phyloP scores from a whole-genome alignment of 1,139 yeast species.

The Saccharomyces hybrid region DNA sequence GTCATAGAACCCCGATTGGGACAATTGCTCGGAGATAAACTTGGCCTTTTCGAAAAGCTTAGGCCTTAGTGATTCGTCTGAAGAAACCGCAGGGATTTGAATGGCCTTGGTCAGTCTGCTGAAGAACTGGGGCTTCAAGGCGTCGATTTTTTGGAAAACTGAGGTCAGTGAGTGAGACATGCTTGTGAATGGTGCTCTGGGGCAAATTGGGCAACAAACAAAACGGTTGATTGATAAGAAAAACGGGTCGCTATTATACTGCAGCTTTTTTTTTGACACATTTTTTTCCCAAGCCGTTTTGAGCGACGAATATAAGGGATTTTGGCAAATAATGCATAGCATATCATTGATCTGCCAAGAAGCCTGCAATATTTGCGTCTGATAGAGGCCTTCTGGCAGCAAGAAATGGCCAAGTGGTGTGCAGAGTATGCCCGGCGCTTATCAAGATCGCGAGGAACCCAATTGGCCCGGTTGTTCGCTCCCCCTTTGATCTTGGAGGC shows the following conservation, averaged over 20 bases:
- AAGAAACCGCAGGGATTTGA: slow-evolving; percentile 89
- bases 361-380: neutral
- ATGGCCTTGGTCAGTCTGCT: slow-evolving; percentile 70
- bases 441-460: neutral
- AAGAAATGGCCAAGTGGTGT: neutral
- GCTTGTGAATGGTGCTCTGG: neutral
- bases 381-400: neutral
- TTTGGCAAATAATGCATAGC: neutral
- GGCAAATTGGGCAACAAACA: neutral
- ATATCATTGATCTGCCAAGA: neutral
- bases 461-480: neutral
- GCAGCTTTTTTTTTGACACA: neutral
- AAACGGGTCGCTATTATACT: neutral
- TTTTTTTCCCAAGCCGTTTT: neutral
- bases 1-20: slow-evolving; percentile 66
- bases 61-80: slow-evolving; percentile 81
- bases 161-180: neutral
- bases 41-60: slow-evolving; percentile 80
- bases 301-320: neutral
- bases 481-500: neutral
- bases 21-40: slow-evolving; percentile 64
- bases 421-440: neutral
- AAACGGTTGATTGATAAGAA: neutral
- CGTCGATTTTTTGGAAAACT: slow-evolving; percentile 54
- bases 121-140: slow-evolving; percentile 61